Base-by-base conservation (phyloP, 768 basidiomycete genomes). In the Termitomyces sp. region DNA sequence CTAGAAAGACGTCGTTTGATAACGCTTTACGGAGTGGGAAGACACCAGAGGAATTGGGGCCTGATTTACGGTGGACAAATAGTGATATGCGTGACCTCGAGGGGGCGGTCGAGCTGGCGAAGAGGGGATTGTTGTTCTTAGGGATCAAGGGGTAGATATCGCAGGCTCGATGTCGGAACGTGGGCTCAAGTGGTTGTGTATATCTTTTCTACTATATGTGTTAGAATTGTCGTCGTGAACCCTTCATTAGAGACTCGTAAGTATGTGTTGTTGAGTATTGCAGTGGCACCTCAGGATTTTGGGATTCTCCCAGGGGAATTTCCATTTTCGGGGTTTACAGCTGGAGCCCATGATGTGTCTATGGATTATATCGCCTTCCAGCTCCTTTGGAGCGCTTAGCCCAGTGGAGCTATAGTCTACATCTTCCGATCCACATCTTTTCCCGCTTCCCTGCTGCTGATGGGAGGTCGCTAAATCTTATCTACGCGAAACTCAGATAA, bases 41-140 rank as follows among this genome's bases (percentile, higher is more conserved):
- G 73, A 78, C 73, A 13, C 72, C 78, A 2, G 88, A 85, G 56
- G 83, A 86, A 16, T 71, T 88, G 1, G 76, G 72, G 7, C 67
- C 71, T 14, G 84, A 82, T 57, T 77, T 79, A 42, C 80, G 80
- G 74, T 98, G 95, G 95, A 87, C 84, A 53, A 78, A 79, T 6
- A 79, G 79, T 39, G 91, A 98, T 65, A 93, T 81, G 45, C 75
- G 93, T 56, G 85, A 84, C 60, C 74, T 98, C 48, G 91, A 95
- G 72, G 87, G 84, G 66, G 87, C 83, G 39, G 90, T 91, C 5
- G 89, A 88, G 73, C 76, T 85, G 62, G 87, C 92, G 40, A 87
- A 89, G 75, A 79, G 87, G 56, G 96, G 95, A 0, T 72, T 97
- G 71, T 73, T 93, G 67, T 97, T 98, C 71, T 76, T 95, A 55